Conservation (phyloP, 2,329 filamentous ascomycete species). For the Cryphonectria japonica region DNA sequence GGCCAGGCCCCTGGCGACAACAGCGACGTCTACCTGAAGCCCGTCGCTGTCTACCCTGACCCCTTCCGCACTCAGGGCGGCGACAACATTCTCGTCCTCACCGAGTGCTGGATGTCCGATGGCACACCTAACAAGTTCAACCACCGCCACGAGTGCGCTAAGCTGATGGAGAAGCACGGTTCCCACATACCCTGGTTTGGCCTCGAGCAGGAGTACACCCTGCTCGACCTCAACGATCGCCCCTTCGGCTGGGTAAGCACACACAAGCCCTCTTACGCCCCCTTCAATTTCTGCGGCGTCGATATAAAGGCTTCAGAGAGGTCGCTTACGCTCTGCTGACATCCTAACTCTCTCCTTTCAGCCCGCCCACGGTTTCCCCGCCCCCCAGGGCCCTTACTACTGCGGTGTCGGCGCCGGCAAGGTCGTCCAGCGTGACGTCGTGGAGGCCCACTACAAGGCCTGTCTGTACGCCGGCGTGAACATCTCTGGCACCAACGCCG, state of each 20-base stretch:
- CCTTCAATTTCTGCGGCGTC: background rate
- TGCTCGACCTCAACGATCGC: constrained; percentile 82
- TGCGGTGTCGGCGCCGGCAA: constrained; percentile 97
- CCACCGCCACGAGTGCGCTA: constrained; percentile 87
- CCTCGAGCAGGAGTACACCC: constrained; percentile 97
- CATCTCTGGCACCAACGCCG: constrained; percentile 98
- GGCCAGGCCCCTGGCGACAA: constrained; percentile 78
- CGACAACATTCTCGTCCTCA: constrained; percentile 92
- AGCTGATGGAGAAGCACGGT: constrained; percentile 87
- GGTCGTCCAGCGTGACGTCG: constrained; percentile 97
- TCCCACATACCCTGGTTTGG: constrained; percentile 93
- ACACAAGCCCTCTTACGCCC: background rate
- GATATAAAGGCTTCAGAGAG: background rate
- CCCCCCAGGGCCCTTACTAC: constrained; percentile 94
- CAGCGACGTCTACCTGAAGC: constrained; percentile 96
- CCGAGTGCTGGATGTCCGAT: constrained; percentile 93
- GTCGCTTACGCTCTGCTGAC: background rate
- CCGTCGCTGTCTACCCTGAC: constrained; percentile 72
- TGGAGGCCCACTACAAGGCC: constrained; percentile 91
- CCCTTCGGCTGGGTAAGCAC: constrained; percentile 77
- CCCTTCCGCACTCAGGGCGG: constrained; percentile 75
- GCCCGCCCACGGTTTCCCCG: constrained; percentile 82
- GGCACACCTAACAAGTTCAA: constrained; percentile 98
- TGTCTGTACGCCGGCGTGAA: constrained; percentile 84
- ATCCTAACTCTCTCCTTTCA: background rate